phyloP scores from a whole-genome alignment of 83 land plant genomes.

The Picea mariana region DNA sequence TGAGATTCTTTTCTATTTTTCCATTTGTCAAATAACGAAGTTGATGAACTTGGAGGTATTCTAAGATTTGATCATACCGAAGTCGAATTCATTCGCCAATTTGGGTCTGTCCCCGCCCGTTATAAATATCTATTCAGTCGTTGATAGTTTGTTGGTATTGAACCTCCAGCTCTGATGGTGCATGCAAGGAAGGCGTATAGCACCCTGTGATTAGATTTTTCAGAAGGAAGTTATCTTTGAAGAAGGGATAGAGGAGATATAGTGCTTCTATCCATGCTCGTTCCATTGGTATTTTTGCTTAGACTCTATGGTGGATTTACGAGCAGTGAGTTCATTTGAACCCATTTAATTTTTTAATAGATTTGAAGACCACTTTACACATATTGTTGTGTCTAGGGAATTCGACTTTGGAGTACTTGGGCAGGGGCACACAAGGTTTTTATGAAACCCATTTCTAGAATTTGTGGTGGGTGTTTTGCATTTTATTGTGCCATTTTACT shows the following conservation, averaged over 20 bases:
- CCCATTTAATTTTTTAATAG: background rate
- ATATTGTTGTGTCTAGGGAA: no score
- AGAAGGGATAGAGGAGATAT: slow-evolving; percentile 53
- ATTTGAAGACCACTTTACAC: background rate
- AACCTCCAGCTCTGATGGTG: no score
- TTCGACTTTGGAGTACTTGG: background rate
- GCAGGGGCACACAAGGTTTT: background rate
- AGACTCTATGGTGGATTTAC: slow-evolving; percentile 49
- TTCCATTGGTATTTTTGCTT: slow-evolving; percentile 57
- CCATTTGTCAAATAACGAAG: background rate
- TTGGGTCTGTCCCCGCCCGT: no score
- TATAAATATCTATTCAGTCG: no score
- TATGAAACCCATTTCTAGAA: background rate
- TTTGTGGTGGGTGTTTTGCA: background rate
- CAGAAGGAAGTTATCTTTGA: slow-evolving; percentile 10
- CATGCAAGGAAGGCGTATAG: background rate
- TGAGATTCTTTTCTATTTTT: background rate
- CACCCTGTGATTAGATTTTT: background rate
- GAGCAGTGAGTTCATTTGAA: slow-evolving; percentile 8
- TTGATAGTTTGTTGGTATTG: no score
- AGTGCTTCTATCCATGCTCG: slow-evolving; percentile 62
- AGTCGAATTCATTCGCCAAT: no score
- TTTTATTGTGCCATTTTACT: background rate
- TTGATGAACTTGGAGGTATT: background rate
- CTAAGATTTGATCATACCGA: no score